Percentiles rank a stretch among this genome's conserved stretches.
Conservation (phyloP, 768 basidiomycete species). For the Xerocomus brunneocitrinus region DNA sequence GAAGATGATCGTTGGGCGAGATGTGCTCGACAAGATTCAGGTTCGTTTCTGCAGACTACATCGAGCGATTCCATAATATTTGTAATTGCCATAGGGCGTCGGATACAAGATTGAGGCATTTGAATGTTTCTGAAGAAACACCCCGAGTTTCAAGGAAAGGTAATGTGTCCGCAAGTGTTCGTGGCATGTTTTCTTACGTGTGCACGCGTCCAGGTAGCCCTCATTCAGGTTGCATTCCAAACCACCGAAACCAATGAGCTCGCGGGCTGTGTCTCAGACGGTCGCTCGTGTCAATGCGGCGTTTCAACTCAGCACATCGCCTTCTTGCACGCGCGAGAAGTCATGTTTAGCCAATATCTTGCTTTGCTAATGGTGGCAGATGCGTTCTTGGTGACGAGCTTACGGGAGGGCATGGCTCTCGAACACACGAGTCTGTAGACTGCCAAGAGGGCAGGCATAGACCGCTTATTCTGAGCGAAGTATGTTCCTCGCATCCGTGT, state of each 20-base stretch:
- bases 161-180: conserved; percentile 14
- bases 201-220: conserved; percentile 47
- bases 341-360: conserved; percentile 83
- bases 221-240: conserved; percentile 83
- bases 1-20: conserved; percentile 83
- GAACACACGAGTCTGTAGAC: no score
- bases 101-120: conserved; percentile 81
- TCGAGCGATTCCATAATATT: neutral
- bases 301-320: conserved; percentile 85
- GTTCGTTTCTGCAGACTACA: neutral
- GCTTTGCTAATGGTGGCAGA: conserved; percentile 79
- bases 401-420: conserved; percentile 87
- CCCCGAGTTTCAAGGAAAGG: conserved; percentile 81
- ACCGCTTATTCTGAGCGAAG: conserved; percentile 38
- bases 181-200: neutral
- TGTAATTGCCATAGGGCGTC: conserved; percentile 47
- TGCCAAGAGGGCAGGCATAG: no score
- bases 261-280: conserved; percentile 67
- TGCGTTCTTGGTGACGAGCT: conserved; percentile 77
- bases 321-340: conserved; percentile 80
- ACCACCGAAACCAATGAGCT: conserved; percentile 74
- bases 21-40: conserved; percentile 67
- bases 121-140: conserved; percentile 75
- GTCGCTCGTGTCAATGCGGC: conserved; percentile 79
- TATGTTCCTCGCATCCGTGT: conserved; percentile 25